Evolutionary conservation across 2,329 filamentous ascomycete species (phyloP), one percentile per base, ranked within the genome.

Genomic region (Stachybotrys chlorohalonatus): DNA sequence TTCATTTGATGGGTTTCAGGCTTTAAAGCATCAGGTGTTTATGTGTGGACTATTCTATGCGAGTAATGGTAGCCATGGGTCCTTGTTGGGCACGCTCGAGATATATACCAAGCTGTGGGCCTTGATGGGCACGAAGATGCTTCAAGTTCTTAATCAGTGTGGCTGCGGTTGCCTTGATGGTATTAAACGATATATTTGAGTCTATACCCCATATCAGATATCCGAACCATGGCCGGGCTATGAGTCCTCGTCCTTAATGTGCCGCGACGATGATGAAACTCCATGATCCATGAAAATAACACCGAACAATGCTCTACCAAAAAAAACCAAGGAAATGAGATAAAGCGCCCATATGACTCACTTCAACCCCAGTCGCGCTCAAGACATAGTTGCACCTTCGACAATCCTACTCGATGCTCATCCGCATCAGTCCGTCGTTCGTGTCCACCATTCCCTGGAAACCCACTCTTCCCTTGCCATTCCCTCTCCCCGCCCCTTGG

Each of bases 401-500:
- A 3, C 36, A 9, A 9, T 42, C 36, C 49, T 74, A 96, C 69
- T 96, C 92, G 64, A 96, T 96, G 70, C 89, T 96, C 89, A 97
- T 94, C 64, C 93, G 91, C 87, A 96, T 96, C 60, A 96, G 78
- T 1, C 91, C 89, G 68, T 96, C 93, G 67, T 90, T 90, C n/a
- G 93, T 93, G 70, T 96, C 93, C 16, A 83, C 87, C 92, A 97
- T 96, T 1, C 92, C 90, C 71, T 96, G 92, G 61, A 95, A 80
- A 8, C 90, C 90, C 13, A 95, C 78, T 39, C 89, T 71, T 58
- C 76, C 86, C 67, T 79, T 81, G 62, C 78, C 74, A 60, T 77
- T 74, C 62, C 75, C 69, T 11, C 80, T 76, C 55, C 78, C 79
- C 7, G 60, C 53, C 59, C 63, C 13, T 42, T 52, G n/a, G 11